Evolutionary conservation across 805 yeast species (phyloP).

Genomic region (Monosporozyma unispora): DNA sequence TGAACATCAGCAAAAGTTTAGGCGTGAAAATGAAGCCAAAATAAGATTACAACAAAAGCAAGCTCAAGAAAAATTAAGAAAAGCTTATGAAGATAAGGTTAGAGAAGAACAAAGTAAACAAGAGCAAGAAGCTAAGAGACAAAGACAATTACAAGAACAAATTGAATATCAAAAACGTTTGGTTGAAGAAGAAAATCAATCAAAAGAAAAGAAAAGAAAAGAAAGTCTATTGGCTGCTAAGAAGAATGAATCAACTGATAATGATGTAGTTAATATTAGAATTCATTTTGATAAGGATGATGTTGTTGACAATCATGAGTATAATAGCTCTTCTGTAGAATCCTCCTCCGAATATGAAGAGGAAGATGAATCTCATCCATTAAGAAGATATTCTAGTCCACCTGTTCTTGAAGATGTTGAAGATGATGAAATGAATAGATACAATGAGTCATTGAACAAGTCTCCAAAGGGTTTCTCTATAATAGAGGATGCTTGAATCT

Average conservation of each 20-base stretch:
- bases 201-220: constrained; percentile 1
- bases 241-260: not conserved
- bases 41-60: not conserved
- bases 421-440: constrained; percentile 27
- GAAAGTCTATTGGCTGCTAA: not conserved
- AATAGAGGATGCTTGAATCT: constrained; percentile 17
- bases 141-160: constrained; percentile 5
- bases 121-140: constrained; percentile 1
- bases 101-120: not conserved
- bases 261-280: not conserved
- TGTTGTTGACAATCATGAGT: not conserved
- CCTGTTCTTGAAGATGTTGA: constrained; percentile 28
- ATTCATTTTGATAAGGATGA: not conserved
- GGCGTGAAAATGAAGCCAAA: not conserved
- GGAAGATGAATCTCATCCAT: not conserved
- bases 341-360: not conserved
- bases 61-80: not conserved
- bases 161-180: constrained; percentile 8
- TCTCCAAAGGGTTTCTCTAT: constrained; percentile 23
- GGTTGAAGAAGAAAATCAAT: constrained; percentile 10
- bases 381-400: constrained; percentile 10
- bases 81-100: not conserved
- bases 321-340: not conserved
- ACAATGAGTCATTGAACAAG: constrained; percentile 15
- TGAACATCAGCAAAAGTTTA: not conserved